These are phyloP conservation scores for Trichoderma atroviride DNA, from an alignment of 2,329 filamentous ascomycete species.

Conservation along the genomic window DNA sequence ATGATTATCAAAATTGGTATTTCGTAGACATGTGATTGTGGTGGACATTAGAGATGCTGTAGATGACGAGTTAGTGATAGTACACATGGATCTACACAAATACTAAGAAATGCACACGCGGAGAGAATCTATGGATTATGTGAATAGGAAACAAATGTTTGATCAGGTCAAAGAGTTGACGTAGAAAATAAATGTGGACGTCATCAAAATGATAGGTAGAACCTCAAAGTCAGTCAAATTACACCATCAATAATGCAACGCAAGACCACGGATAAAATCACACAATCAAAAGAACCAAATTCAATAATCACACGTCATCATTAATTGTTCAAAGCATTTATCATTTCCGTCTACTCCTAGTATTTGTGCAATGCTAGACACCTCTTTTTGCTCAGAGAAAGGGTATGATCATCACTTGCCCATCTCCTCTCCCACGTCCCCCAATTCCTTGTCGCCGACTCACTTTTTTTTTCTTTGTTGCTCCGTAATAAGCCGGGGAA, in stretches of 20 bases:
- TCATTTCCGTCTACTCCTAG: constrained; percentile 43
- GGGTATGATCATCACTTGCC: constrained; percentile 34
- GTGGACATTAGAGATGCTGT: neutral
- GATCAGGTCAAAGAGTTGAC: too few relatives aligned
- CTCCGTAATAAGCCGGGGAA: constrained; percentile 24
- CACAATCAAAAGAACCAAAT: too few relatives aligned
- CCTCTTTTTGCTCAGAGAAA: constrained; percentile 34
- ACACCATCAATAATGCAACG: too few relatives aligned
- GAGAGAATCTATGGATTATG: too few relatives aligned
- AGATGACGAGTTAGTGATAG: neutral
- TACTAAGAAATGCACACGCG: neutral
- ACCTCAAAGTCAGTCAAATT: too few relatives aligned
- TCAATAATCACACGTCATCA: neutral
- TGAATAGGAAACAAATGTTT: too few relatives aligned
- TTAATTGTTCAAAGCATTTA: constrained; percentile 36
- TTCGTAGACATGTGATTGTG: neutral
- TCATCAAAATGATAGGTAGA: too few relatives aligned
- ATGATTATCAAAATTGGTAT: neutral
- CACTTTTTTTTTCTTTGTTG: constrained; percentile 17
- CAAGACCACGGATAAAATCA: too few relatives aligned
- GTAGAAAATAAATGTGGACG: too few relatives aligned
- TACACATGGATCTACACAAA: neutral
- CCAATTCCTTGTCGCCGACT: constrained; percentile 26
- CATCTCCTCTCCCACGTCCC: constrained; percentile 27
- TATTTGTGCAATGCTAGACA: constrained; percentile 41